Percentiles rank a stretch among this genome's conserved stretches.
Conservation (phyloP, 306 rosid species). For the Malus asiatica region DNA sequence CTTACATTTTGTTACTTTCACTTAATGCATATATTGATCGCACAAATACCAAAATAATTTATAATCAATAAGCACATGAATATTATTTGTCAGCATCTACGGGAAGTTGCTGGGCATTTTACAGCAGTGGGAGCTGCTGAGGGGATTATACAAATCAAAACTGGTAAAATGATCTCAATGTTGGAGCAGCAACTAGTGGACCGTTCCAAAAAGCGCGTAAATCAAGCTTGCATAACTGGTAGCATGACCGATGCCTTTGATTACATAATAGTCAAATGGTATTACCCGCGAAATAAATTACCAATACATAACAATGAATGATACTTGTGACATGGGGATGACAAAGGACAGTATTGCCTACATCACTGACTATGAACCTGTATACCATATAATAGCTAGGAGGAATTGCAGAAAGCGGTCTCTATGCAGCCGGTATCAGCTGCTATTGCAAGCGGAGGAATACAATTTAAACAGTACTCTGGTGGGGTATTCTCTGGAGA, state of each 20-base stretch:
- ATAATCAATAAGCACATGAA: too few species aligned
- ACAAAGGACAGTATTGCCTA: not conserved
- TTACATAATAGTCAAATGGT: not conserved
- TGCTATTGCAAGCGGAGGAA: too few species aligned
- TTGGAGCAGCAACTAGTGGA: not conserved
- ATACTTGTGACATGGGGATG: not conserved
- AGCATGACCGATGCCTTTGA: not conserved
- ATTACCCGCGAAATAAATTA: not conserved
- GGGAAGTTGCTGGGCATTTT: slow-evolving; percentile 21
- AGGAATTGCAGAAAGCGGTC: not conserved
- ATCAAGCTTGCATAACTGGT: not conserved
- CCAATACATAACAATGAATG: not conserved
- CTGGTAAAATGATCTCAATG: not conserved
- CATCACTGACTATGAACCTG: not conserved
- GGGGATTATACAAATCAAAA: slow-evolving; percentile 14
- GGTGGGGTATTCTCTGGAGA: too few species aligned
- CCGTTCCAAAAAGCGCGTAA: not conserved
- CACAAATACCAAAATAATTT: too few species aligned
- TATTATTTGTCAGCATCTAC: too few species aligned
- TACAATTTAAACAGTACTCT: too few species aligned
- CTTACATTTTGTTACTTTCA: too few species aligned
- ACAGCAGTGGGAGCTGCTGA: slow-evolving; percentile 22
- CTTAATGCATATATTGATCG: too few species aligned
- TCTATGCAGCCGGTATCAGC: too few species aligned
- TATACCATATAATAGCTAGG: not conserved